These are phyloP conservation scores for Asterochloris sp. DNA, from an alignment of 139 green algal species.

Conservation along the genomic window DNA sequence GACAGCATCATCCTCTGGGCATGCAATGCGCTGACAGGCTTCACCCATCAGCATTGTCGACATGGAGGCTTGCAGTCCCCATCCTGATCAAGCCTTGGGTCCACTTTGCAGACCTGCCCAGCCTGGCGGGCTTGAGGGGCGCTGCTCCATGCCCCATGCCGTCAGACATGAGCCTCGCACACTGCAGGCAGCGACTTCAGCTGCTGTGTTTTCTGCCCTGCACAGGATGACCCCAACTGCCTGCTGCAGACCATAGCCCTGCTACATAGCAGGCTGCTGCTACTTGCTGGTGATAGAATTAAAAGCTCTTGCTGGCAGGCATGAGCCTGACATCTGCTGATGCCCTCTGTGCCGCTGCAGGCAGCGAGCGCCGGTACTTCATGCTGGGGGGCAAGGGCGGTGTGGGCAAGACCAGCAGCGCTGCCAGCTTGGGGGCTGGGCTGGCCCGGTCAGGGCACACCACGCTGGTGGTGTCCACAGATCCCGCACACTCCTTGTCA, in stretches of 20 bases:
- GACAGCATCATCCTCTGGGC: too few species aligned
- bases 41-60: too few species aligned
- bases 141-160: too few species aligned
- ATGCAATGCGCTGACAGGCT: too few species aligned
- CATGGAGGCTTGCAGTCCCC: too few species aligned
- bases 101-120: too few species aligned
- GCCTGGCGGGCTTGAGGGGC: too few species aligned
- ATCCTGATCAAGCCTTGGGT: too few species aligned
- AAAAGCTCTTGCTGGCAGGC: neutral
- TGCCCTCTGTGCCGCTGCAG: neutral
- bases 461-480: slow-evolving; percentile 96
- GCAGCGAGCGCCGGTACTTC: slow-evolving; percentile 47
- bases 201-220: too few species aligned
- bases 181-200: too few species aligned
- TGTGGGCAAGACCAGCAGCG: slow-evolving; percentile 95
- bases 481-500: slow-evolving; percentile 95
- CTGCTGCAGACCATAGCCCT: neutral
- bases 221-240: too few species aligned
- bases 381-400: slow-evolving; percentile 96
- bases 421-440: slow-evolving; percentile 72
- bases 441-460: slow-evolving; percentile 66
- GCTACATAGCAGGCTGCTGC: neutral
- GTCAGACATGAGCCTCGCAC: too few species aligned
- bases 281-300: neutral
- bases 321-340: neutral